Evolutionary conservation across 2,329 filamentous ascomycete genomes (phyloP).

Genomic region (Diaporthe aspalathi): DNA sequence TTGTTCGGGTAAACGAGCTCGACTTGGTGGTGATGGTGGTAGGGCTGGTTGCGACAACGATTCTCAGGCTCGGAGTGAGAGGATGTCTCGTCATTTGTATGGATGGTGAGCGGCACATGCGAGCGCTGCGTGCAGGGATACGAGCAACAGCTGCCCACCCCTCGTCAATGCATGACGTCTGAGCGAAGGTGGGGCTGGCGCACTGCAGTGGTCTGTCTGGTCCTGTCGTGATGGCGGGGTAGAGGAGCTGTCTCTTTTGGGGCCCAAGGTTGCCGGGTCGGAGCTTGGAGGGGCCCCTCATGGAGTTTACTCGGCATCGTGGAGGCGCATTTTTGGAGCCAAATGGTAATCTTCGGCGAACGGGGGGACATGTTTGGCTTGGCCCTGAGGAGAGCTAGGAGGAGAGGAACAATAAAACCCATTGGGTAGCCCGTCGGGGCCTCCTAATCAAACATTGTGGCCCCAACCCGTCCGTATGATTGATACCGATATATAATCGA

Average conservation of each 20-base stretch:
- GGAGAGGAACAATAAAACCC: conserved; percentile 15
- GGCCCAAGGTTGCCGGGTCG: background rate
- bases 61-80: too few species aligned
- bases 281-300: conserved; percentile 21
- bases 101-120: background rate
- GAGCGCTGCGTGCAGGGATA: conserved; percentile 5
- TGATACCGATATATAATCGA: conserved; percentile 10
- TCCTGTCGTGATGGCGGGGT: conserved; percentile 29
- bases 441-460: background rate
- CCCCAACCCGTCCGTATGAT: conserved; percentile 19
- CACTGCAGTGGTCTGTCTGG: too few species aligned
- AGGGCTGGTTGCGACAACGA: background rate
- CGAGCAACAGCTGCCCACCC: background rate
- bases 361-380: conserved; percentile 3
- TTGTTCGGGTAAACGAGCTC: background rate
- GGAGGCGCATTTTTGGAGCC: conserved; percentile 25
- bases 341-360: conserved; percentile 25
- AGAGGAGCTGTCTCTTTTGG: conserved; percentile 10
- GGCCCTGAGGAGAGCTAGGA: conserved; percentile 2
- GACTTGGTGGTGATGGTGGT: background rate
- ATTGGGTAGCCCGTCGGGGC: background rate
- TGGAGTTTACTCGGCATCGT: conserved; percentile 41
- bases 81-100: background rate
- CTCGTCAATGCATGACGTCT: conserved; percentile 30
- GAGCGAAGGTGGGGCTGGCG: conserved; percentile 8